Base-by-base conservation (phyloP, 148 eudicot genomes). In the Dianthus caryophyllus region DNA sequence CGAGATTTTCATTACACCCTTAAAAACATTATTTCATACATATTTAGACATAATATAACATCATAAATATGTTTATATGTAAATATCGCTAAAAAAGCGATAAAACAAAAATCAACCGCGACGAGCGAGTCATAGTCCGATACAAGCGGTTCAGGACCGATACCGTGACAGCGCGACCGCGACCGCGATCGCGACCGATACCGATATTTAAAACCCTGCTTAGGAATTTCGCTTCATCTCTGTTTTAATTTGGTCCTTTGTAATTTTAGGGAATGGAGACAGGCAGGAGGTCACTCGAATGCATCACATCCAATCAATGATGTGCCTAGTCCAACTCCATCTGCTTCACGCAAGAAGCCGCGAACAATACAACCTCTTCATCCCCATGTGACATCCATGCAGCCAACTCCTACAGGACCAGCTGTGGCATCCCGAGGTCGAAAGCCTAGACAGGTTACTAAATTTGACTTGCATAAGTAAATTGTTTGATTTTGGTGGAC, bases 231-330 rank as follows among this genome's bases (percentile, higher is more conserved):
- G 22, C 55, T 33, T 73, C 61, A 33, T 30, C 36, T n/a, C 29
- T 61, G 61, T 70, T 61, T 54, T 59, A 33, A 56, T 68, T 56
- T 43, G 48, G 71, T 55, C 21, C 17, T 63, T 61, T 64, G 30
- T 47, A 61, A 55, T 67, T 49, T 48, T 67, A 88, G 98, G 82
- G 97, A 94, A 75, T 90, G 98, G 97, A 84, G 97, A 81, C 83
- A 88, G 69, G 75, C 90, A 38, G 84, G 85, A 48, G 96, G 86
- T 47, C 81, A 65, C 56, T 82, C 72, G 61, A 74, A 68, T 60
- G 33, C 77, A 18, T 72, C 84, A 13, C 93, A 84, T 72, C 80
- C 87, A 66, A 63, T 72, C 44, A 85, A 86, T 80, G 88, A 87
- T 70, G 61, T 83, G 49, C 71, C 81, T 11, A 88, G 96, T 67